Percentiles rank a stretch among this genome's conserved stretches.
phyloP scores from a whole-genome alignment of 2,329 filamentous ascomycete species.

The Teratosphaeria pseudoeucalypti region DNA sequence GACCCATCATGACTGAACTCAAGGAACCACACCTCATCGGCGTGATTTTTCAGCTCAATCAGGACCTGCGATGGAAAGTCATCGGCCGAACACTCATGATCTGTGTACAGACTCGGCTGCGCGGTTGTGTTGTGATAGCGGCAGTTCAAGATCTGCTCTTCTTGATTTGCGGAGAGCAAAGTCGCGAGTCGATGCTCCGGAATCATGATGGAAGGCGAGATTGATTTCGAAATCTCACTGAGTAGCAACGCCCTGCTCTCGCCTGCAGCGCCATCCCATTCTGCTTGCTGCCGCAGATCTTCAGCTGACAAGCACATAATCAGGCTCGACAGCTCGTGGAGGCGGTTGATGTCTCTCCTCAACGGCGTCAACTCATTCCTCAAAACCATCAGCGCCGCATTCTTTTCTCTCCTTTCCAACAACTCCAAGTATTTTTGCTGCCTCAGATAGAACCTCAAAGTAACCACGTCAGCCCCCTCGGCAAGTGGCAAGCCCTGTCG shows the following conservation, averaged over 20 bases:
- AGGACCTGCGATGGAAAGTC: conserved; percentile 66
- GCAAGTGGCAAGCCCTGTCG: conserved; percentile 57
- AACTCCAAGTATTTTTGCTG: conserved; percentile 94
- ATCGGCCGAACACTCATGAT: conserved; percentile 71
- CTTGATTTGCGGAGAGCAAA: conserved; percentile 73
- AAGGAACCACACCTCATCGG: conserved; percentile 83
- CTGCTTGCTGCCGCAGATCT: conserved; percentile 64
- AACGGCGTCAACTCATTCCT: conserved; percentile 80
- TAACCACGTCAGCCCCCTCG: conserved; percentile 61
- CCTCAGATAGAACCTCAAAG: conserved; percentile 79
- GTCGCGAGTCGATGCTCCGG: conserved; percentile 79
- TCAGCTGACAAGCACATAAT: conserved; percentile 78
- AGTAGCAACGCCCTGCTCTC: conserved; percentile 65
- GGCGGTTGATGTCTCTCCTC: conserved; percentile 62
- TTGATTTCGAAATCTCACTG: conserved; percentile 74
- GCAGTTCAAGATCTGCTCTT: conserved; percentile 71
- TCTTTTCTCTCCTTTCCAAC: conserved; percentile 64
- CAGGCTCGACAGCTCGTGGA: conserved; percentile 77
- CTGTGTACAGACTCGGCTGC: conserved; percentile 76
- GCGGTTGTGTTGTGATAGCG: conserved; percentile 75
- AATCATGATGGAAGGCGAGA: conserved; percentile 94
- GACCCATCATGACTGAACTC: conserved; percentile 81
- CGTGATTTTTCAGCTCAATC: conserved; percentile 60
- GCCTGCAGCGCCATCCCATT: conserved; percentile 75
- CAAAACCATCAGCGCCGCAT: conserved; percentile 68